Conservation (phyloP, 345 rosid species). For the Citrus glauca region DNA sequence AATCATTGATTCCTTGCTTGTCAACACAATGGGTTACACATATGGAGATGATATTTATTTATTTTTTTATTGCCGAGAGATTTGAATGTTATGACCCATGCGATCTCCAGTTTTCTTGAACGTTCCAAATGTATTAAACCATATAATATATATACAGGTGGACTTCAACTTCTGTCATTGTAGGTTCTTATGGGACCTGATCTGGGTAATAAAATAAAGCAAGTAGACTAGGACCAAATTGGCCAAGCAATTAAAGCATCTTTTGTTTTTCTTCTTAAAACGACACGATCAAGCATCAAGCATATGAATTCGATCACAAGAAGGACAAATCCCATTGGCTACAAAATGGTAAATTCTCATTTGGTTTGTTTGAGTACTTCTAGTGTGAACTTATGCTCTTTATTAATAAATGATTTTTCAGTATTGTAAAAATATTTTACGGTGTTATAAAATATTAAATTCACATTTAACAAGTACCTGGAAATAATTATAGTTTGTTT, state of each 20-base stretch:
- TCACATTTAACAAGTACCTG: too few relatives aligned
- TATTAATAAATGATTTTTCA: too few relatives aligned
- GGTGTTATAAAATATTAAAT: too few relatives aligned
- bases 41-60: too few relatives aligned
- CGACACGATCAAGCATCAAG: background rate
- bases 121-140: background rate
- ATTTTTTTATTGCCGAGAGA: too few relatives aligned
- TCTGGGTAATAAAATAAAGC: background rate
- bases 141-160: background rate
- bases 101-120: background rate
- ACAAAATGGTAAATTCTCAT: background rate
- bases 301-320: background rate
- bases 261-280: background rate
- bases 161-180: background rate
- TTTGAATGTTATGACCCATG: background rate
- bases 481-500: too few relatives aligned
- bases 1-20: too few relatives aligned
- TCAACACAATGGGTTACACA: too few relatives aligned
- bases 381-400: too few relatives aligned
- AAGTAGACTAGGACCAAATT: background rate
- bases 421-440: too few relatives aligned
- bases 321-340: background rate
- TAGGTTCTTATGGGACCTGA: background rate
- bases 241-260: slow-evolving; percentile 1
- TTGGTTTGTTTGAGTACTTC: background rate